Evolutionary conservation across 192 early-diverging fungal genomes (phyloP).

Genomic region (Rhizophagus prolifer): DNA sequence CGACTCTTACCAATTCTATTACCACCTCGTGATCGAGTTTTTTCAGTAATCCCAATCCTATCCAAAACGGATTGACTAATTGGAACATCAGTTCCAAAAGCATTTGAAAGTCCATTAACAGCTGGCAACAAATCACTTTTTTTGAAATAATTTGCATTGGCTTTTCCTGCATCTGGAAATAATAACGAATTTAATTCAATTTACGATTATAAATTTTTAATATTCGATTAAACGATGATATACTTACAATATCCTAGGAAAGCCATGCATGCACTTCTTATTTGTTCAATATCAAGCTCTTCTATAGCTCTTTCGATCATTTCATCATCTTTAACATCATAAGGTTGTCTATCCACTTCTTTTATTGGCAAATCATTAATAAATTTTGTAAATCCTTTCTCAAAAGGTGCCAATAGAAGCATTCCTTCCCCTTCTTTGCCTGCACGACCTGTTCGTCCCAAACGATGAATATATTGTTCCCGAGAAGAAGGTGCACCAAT

Average conservation of each 20-base stretch:
- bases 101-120: constrained; percentile 19
- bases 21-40: neutral
- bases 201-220: neutral
- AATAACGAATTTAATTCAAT: neutral
- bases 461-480: constrained; percentile 94
- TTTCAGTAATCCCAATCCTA: neutral
- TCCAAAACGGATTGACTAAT: constrained; percentile 9
- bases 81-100: constrained; percentile 33
- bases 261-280: constrained; percentile 57
- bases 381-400: constrained; percentile 69
- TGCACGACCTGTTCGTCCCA: constrained; percentile 96
- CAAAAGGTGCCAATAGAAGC: constrained; percentile 75
- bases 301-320: constrained; percentile 34
- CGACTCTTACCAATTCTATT: neutral
- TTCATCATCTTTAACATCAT: constrained; percentile 36
- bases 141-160: constrained; percentile 22
- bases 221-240: neutral
- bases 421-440: constrained; percentile 88
- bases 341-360: constrained; percentile 42
- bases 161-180: constrained; percentile 24
- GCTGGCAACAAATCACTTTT: constrained; percentile 31
- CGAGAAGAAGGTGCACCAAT: constrained; percentile 77
- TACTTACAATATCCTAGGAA: constrained; percentile 65
- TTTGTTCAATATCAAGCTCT: constrained; percentile 48
- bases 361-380: constrained; percentile 60